Conservation (phyloP, 2,329 filamentous ascomycete species). For the Talaromyces sp. region DNA sequence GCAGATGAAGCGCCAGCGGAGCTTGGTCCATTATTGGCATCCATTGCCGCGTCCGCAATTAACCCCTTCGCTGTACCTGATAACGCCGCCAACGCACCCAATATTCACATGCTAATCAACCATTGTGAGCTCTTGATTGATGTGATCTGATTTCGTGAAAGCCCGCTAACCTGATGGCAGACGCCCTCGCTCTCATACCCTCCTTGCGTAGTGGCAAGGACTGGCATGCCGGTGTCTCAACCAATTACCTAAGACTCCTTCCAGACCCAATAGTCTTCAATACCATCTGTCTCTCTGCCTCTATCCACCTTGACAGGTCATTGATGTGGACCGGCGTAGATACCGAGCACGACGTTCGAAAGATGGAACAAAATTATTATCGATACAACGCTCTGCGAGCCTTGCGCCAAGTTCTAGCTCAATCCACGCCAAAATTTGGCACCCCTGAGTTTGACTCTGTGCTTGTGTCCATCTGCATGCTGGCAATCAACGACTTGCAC, state of each 20-base stretch:
- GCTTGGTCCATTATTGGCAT: background rate
- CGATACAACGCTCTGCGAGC: constrained; percentile 7
- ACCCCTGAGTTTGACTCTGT: background rate
- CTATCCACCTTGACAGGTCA: constrained; percentile 9
- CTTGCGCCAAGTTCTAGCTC: constrained; percentile 3
- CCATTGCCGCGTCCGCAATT: background rate
- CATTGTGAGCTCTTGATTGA: constrained; percentile 3
- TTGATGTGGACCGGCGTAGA: constrained; percentile 4
- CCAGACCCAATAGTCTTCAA: constrained; percentile 8
- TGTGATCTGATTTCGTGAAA: background rate
- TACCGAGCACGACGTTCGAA: background rate
- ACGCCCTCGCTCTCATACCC: constrained; percentile 2
- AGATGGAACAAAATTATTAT: constrained; percentile 5
- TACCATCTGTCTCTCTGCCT: constrained; percentile 6
- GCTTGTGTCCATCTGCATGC: constrained; percentile 8
- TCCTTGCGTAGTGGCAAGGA: constrained; percentile 2
- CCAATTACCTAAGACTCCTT: constrained; percentile 2
- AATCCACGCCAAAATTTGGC: background rate
- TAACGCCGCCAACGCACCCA: constrained; percentile 1
- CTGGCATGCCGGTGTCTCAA: constrained; percentile 1
- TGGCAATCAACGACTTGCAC: constrained; percentile 8
- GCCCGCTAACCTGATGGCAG: background rate
- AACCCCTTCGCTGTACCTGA: background rate
- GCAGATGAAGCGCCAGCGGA: background rate
- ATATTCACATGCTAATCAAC: constrained; percentile 3